These are phyloP conservation scores for Phialophora verrucosa DNA, from an alignment of 2,329 filamentous ascomycete genomes.

Conservation along the genomic window DNA sequence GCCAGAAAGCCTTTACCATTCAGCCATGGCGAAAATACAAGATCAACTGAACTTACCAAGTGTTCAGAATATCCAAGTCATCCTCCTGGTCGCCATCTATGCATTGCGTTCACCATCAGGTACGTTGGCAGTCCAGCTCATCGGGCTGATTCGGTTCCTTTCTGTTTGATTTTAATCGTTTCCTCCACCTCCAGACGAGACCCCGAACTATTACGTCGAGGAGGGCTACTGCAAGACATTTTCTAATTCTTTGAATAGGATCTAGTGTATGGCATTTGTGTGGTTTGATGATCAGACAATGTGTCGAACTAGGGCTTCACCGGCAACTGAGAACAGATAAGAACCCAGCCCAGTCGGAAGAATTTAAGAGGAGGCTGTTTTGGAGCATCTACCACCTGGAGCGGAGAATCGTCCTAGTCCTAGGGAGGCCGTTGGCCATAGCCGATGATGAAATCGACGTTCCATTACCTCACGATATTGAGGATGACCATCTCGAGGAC, in stretches of 20 bases:
- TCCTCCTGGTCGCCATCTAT: constrained; percentile 21
- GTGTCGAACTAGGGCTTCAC: constrained; percentile 25
- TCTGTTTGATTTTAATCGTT: background rate
- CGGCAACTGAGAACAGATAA: constrained; percentile 16
- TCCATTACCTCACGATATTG: constrained; percentile 12
- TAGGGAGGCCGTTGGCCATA: constrained; percentile 24
- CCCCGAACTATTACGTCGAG: background rate
- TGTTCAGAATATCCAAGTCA: constrained; percentile 23
- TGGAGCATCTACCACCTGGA: constrained; percentile 24
- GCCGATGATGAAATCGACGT: constrained; percentile 24
- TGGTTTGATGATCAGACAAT: constrained; percentile 24
- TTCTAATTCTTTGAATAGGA: constrained; percentile 8
- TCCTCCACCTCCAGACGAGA: background rate
- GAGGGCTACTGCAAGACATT: background rate
- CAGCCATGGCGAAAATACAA: constrained; percentile 20
- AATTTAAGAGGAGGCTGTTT: constrained; percentile 22
- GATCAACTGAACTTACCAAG: constrained; percentile 18
- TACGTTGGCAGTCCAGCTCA: background rate
- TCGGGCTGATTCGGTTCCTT: background rate
- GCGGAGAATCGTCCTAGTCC: constrained; percentile 20
- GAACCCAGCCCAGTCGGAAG: background rate
- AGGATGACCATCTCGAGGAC: constrained; percentile 12
- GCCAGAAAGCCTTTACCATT: constrained; percentile 15
- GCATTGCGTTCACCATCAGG: constrained; percentile 26
- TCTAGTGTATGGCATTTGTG: constrained; percentile 27